Percentiles rank a stretch among this genome's conserved stretches.
Evolutionary conservation across 2,329 filamentous ascomycete genomes (phyloP).

Genomic region (Beauveria scarabaeidicola): DNA sequence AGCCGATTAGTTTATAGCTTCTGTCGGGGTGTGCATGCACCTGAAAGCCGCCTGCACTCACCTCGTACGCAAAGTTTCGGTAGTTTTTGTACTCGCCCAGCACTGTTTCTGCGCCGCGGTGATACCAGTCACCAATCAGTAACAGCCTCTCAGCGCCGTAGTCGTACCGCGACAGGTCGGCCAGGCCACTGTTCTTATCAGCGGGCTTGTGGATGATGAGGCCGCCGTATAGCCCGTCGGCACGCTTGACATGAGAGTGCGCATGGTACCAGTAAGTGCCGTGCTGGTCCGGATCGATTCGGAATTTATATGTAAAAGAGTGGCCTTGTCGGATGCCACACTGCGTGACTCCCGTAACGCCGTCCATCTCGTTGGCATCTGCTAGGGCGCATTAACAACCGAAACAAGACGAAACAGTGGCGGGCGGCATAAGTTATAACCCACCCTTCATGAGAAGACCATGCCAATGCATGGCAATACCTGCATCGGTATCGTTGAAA

Average conservation of each 20-base stretch:
- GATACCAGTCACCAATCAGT: constrained; percentile 14
- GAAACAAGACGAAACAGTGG: background rate
- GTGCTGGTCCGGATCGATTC: constrained; percentile 33
- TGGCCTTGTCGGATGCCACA: constrained; percentile 49
- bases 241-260: constrained; percentile 13
- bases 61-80: constrained; percentile 12
- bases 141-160: constrained; percentile 11
- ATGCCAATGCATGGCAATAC: constrained; percentile 59
- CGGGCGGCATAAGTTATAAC: constrained; percentile 27
- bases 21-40: background rate
- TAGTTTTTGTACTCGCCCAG: constrained; percentile 11
- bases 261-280: constrained; percentile 47
- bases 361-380: constrained; percentile 44
- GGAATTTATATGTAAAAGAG: constrained; percentile 34
- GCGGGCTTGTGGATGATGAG: constrained; percentile 11
- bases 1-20: background rate
- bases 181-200: background rate
- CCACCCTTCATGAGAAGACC: constrained; percentile 56
- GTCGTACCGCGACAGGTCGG: constrained; percentile 4
- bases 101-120: constrained; percentile 4
- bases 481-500: constrained; percentile 18
- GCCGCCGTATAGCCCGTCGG: constrained; percentile 14
- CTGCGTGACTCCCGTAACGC: constrained; percentile 51
- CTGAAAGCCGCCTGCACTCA: background rate
- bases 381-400: background rate